Conservation (phyloP, 148 eudicot species). For the Euryodendron excelsum region DNA sequence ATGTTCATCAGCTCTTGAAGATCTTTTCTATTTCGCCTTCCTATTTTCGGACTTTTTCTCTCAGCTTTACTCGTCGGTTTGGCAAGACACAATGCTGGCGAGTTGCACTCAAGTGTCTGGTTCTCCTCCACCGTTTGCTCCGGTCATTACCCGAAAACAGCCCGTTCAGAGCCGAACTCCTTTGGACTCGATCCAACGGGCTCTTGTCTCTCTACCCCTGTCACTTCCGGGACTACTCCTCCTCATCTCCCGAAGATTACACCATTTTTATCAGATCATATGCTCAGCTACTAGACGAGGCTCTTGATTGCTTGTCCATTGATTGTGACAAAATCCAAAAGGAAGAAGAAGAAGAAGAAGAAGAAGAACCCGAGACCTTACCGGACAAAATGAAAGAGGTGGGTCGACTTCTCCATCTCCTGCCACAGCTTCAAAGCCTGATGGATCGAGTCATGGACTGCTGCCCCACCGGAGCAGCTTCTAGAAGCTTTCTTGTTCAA, state of each 20-base stretch:
- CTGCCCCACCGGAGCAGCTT: constrained; percentile 24
- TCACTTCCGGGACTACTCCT: constrained; percentile 34
- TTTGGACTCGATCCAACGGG: constrained; percentile 30
- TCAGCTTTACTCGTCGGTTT: constrained; percentile 32
- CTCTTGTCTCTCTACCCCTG: constrained; percentile 31
- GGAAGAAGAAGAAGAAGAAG: not conserved
- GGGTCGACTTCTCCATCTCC: constrained; percentile 9
- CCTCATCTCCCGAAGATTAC: constrained; percentile 34
- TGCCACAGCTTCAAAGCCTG: constrained; percentile 35
- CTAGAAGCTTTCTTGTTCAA: constrained; percentile 32
- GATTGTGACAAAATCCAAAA: not conserved
- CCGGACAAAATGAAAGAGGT: constrained; percentile 8
- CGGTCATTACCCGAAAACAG: constrained; percentile 21
- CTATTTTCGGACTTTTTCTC: constrained; percentile 24
- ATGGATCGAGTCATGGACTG: constrained; percentile 40
- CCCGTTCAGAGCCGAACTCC: constrained; percentile 26
- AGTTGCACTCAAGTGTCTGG: constrained; percentile 46
- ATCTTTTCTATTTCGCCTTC: constrained; percentile 30
- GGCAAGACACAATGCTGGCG: constrained; percentile 37
- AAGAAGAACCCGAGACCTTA: not conserved
- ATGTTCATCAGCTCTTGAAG: constrained; percentile 34
- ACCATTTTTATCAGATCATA: constrained; percentile 36
- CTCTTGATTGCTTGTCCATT: constrained; percentile 17
- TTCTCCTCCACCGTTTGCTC: constrained; percentile 44
- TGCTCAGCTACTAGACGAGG: constrained; percentile 37